phyloP scores from a whole-genome alignment of 2,329 filamentous ascomycete genomes.

The Sporothrix dimorphospora region DNA sequence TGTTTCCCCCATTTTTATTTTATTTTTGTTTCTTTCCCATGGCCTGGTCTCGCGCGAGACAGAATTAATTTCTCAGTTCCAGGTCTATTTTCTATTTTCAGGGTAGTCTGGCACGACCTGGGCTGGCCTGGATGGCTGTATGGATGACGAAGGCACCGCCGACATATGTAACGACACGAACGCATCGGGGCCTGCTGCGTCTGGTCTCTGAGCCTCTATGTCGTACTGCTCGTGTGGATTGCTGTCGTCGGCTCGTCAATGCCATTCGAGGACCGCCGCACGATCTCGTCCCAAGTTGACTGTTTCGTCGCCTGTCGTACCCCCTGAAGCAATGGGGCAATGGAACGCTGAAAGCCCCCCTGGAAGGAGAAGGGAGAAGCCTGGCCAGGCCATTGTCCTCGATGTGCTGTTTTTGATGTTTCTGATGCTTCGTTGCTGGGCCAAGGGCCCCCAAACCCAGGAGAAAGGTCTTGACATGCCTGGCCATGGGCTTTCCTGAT shows the following conservation, averaged over 20 bases:
- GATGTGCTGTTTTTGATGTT: background rate
- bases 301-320: conserved; percentile 25
- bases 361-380: background rate
- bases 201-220: background rate
- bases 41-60: background rate
- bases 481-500: conserved; percentile 22
- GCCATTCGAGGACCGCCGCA: conserved; percentile 14
- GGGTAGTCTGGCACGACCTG: background rate
- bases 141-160: background rate
- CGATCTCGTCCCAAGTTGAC: conserved; percentile 28
- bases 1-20: conserved; percentile 13
- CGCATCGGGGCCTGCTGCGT: background rate
- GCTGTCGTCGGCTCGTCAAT: conserved; percentile 13
- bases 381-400: conserved; percentile 2
- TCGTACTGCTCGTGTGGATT: background rate
- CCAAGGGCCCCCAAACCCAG: background rate
- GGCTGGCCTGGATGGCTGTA: background rate
- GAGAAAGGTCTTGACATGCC: background rate
- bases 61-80: conserved; percentile 10
- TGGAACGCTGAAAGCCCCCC: conserved; percentile 6
- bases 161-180: background rate
- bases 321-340: conserved; percentile 20
- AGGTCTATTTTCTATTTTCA: conserved; percentile 2
- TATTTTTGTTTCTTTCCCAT: background rate
- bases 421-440: conserved; percentile 7